Conservation (phyloP, 768 basidiomycete genomes). For the Collybia nuda region DNA sequence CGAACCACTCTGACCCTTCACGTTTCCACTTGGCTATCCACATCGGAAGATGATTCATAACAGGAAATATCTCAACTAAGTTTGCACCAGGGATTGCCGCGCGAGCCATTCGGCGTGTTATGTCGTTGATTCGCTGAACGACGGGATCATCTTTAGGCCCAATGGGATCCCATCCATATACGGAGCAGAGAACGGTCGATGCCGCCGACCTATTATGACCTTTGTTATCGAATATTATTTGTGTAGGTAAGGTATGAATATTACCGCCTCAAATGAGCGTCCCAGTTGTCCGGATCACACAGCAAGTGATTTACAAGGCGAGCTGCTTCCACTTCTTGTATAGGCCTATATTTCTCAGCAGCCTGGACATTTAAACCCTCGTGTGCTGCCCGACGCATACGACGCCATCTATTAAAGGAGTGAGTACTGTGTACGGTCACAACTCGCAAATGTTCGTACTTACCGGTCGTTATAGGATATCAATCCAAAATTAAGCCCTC, state of each 20-base stretch:
- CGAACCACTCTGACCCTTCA: not conserved
- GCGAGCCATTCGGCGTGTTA: not conserved
- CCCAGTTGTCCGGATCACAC: constrained; percentile 3
- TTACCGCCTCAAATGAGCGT: not conserved
- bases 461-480: constrained; percentile 1
- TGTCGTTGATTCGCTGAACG: not conserved
- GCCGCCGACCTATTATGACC: not conserved
- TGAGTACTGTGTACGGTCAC: not conserved
- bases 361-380: not conserved
- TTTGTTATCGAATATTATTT: not conserved
- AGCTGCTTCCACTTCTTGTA: constrained; percentile 2
- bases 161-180: not conserved
- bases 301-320: not conserved
- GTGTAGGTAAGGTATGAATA: not conserved
- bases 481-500: not conserved
- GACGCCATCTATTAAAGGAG: not conserved
- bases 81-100: not conserved
- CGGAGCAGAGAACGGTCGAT: not conserved
- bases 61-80: constrained; percentile 1
- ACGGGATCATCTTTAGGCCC: not conserved
- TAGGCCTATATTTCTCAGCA: not conserved
- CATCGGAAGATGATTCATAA: not conserved
- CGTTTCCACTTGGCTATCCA: constrained; percentile 2
- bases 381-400: not conserved
- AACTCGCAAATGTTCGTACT: not conserved